Evolutionary conservation across 805 yeast genomes (phyloP), one percentile per base, ranked within the genome.

Genomic region (Starmerella stigmatis): DNA sequence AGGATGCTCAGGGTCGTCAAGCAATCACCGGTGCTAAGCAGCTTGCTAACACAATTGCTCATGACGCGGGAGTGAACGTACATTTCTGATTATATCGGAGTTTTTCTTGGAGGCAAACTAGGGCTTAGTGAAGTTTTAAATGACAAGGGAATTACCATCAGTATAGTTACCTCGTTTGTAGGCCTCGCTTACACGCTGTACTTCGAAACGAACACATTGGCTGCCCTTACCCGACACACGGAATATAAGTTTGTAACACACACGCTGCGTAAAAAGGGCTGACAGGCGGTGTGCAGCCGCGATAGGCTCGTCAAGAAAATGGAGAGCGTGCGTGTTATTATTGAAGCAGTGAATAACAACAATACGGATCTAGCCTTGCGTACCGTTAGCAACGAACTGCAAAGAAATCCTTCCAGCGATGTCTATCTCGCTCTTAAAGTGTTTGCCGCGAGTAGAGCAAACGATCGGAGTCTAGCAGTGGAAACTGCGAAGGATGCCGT

Each of bases 381-480:
- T 16, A 65, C 73, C 37, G 60, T 78, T 12, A 61, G 67, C 41
- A 64, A 70, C 44, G 73, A 76, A 54, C 60, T 75, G 44, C 65
- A 67, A 37, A 73, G 74, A 57, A 66, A 65, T 41, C 92, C 94
- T 2, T 69, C 73, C 23, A 67, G 74, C 25, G 68, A 76, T 5
- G 76, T 73, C 51, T 75, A 73, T 37, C 64, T 46, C 10, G 27
- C 49, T 3, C 39, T 57, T 17, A 45, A 50, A 40, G 54, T 54
- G 8, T 36, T 42, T 32, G 45, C 47, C 3, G 51, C 48, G 36
- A 31, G 27, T 23, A 25, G 19, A 17, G 43, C 26, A 13, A 41
- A 45, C 27, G 51, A 53, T 29, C 45, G 47, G 13, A 11, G 9
- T 2, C 22, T 31, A 11, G 52, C 45, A 6, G 17, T 47, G 16